Evolutionary conservation across 768 basidiomycete genomes (phyloP), one percentile per base, ranked within the genome.

Genomic region (Chalciporus pseudorubinellus): DNA sequence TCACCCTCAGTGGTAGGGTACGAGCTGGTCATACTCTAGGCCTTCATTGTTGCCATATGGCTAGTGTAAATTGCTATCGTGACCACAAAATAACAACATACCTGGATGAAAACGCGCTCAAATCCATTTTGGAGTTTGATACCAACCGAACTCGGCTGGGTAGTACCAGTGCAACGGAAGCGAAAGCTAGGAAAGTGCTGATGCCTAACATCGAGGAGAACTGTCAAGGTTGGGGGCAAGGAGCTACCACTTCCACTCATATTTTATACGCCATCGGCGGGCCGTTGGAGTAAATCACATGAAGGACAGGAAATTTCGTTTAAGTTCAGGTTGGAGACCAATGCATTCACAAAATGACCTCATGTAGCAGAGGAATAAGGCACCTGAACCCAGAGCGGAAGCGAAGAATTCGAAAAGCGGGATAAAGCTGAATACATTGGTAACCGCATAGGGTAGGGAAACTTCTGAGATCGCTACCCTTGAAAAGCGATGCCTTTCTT

Each of bases 401-500:
- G 24, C n/a, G 22, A 50, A 29, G 43, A 26, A 48, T 42, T 21
- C 31, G 41, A 46, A 40, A 51, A 41, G 14, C 24, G n/a, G 6
- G 18, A 20, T 34, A 26, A 44, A 39, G 42, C 28, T 8, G 41
- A 36, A 44, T 28, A 46, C 19, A 49, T 38, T 14, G 20, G 31
- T n/a, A 39, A 21, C 31, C 34, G 26, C 14, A 55, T 45, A 53
- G 51, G 49, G 7, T 36, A 42, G 21, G 44, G 36, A 38, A 42
- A 42, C 9, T 16, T 13, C n/a, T 14, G 36, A 31, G 42, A 53
- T 47, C 39, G 26, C 56, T 66, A 93, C 39, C 90, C 92, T 64
- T 95, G 92, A 74, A 98, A 95, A 0, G 92, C 87, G 12, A 92
- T 72, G 2, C 92, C 92, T 24, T 74, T 75, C 66, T 81, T 87